Conservation (phyloP, 192 early-diverging fungal genomes). For the Podila epigama region DNA sequence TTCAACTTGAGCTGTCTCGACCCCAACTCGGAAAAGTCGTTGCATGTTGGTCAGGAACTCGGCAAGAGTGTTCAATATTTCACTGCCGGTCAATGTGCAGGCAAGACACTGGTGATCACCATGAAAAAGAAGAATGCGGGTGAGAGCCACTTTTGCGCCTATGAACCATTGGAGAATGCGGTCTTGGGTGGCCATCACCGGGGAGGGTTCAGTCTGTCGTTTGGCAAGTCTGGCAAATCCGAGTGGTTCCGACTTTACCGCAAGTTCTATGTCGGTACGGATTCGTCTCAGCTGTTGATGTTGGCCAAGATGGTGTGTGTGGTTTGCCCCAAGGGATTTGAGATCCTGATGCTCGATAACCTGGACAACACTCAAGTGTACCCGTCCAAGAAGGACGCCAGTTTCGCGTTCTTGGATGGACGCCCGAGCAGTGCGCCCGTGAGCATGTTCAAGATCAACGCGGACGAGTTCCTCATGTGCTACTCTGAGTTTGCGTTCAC, state of each 20-base stretch:
- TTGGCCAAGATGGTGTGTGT: constrained; percentile 87
- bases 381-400: constrained; percentile 79
- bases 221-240: constrained; percentile 34
- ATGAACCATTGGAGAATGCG: constrained; percentile 42
- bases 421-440: constrained; percentile 78
- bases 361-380: constrained; percentile 82
- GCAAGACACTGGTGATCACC: constrained; percentile 49
- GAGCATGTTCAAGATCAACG: constrained; percentile 80
- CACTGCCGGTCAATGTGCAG: constrained; percentile 48
- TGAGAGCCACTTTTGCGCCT: constrained; percentile 43
- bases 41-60: constrained; percentile 38
- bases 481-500: constrained; percentile 94
- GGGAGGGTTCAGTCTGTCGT: constrained; percentile 40
- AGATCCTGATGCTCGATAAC: constrained; percentile 87
- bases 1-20: constrained; percentile 47
- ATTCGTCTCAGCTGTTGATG: constrained; percentile 86
- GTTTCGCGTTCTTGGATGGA: constrained; percentile 75
- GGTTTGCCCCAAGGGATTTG: constrained; percentile 86
- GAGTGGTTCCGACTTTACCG: constrained; percentile 58
- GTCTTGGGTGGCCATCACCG: constrained; percentile 34
- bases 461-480: constrained; percentile 83
- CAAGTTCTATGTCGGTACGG: constrained; percentile 92
- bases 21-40: constrained; percentile 42
- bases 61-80: constrained; percentile 55
- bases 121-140: constrained; percentile 47